Evolutionary conservation across 2,329 filamentous ascomycete genomes (phyloP).

Genomic region (Alternaria dauci): DNA sequence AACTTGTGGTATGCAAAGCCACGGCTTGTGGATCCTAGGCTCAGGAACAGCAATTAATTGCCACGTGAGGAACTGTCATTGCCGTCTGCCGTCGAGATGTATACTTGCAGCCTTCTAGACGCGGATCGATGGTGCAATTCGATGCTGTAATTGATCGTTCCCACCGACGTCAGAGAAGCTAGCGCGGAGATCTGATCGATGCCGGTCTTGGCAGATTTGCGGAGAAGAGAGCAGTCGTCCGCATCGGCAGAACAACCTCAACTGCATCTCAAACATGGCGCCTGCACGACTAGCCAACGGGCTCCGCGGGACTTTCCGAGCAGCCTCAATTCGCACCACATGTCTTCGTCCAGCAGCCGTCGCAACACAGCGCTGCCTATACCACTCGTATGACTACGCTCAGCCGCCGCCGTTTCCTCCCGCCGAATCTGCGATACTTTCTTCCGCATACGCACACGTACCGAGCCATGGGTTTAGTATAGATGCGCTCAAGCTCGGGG

Average conservation of each 20-base stretch:
- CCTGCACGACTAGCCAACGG: conserved; percentile 35
- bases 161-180: conserved; percentile 4
- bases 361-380: conserved; percentile 33
- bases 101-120: neutral
- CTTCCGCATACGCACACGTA: conserved; percentile 80
- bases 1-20: neutral
- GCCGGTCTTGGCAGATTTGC: conserved; percentile 32
- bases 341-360: conserved; percentile 18
- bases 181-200: conserved; percentile 23
- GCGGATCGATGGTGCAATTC: conserved; percentile 1
- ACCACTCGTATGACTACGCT: conserved; percentile 50
- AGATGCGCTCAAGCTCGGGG: conserved; percentile 76
- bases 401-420: conserved; percentile 68
- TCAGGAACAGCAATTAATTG: neutral
- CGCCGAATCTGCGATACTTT: conserved; percentile 78
- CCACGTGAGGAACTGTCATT: neutral
- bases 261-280: conserved; percentile 35
- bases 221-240: conserved; percentile 23
- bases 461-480: conserved; percentile 83
- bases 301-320: conserved; percentile 35
- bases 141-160: conserved; percentile 1
- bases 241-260: conserved; percentile 23
- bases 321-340: conserved; percentile 19
- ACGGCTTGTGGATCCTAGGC: neutral
- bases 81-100: neutral